Base-by-base conservation (phyloP, 2,329 filamentous ascomycete genomes). In the Sclerotinia borealis region DNA sequence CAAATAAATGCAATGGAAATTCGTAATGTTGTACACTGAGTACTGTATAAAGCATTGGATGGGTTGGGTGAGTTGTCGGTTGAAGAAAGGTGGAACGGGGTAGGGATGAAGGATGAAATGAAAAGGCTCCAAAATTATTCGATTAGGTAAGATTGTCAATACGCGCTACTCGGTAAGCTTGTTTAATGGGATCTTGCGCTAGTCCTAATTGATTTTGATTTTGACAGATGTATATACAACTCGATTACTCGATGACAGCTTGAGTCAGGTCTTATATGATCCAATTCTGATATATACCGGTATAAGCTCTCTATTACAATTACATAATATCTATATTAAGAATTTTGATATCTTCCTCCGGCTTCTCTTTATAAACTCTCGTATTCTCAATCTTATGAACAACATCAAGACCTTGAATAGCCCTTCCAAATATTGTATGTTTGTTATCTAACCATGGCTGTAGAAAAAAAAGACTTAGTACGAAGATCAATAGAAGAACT, bases 291-390 rank as follows among this genome's bases (percentile, higher is more conserved):
- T 31, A 15, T 9, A 43, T 17, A 13, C 3, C 9, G 19, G 15
- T 19, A 9, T 11, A n/a, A n/a, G 10, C 43, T 27, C 27, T 43
- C 13, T 37, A 10, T 29, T 15, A 19, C 22, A 11, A 7, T 58
- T 73, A 75, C 68, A 74, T 69, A 58, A 75, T 72, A 58, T 75
- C 72, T 60, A 99, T 96, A 74, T 91, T 97, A 64, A 99, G 85
- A 69, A 99, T 96, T 78, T 96, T 98, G 72, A 99, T 93, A 75
- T 99, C 95, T 72, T 96, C 92, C 76, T 96, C 91, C 0, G 95
- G 95, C 79, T 93, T 96, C 79, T 99, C 96, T 58, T 88, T 88
- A 76, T 90, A 87, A 4, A 92, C 92, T 74, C 89, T 90, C 19
- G 85, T 83, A 75, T 96, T 96, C 78, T 99, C 95, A 74, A 99